phyloP scores from a whole-genome alignment of 2,329 filamentous ascomycete species.

The Fusarium acutatum region DNA sequence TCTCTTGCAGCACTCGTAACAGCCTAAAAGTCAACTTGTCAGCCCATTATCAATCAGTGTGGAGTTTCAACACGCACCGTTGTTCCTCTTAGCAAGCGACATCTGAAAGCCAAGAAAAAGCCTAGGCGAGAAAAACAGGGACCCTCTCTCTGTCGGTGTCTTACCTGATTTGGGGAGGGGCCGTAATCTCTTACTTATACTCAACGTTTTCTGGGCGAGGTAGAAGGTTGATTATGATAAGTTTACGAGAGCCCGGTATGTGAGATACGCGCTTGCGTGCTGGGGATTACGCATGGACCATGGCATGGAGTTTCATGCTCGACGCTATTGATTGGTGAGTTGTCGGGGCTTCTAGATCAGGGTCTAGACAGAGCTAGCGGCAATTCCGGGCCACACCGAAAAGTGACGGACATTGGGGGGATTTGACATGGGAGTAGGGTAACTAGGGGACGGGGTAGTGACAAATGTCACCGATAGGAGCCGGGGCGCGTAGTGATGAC shows the following conservation, averaged over 20 bases:
- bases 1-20: slow-evolving; percentile 50
- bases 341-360: neutral
- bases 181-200: neutral
- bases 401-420: neutral
- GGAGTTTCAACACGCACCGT: slow-evolving; percentile 19
- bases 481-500: neutral
- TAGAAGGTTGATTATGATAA: neutral
- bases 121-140: neutral
- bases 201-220: neutral
- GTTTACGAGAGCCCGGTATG: neutral
- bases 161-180: neutral
- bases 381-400: neutral
- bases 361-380: neutral
- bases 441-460: neutral
- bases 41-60: neutral
- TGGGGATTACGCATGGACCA: neutral
- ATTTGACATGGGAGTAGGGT: neutral
- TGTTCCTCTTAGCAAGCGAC: slow-evolving; percentile 43
- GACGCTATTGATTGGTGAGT: slow-evolving; percentile 1
- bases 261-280: slow-evolving; percentile 11
- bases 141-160: neutral
- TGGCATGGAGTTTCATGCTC: neutral
- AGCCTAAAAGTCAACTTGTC: slow-evolving; percentile 37
- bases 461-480: neutral
- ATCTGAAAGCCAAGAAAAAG: slow-evolving; percentile 9